Evolutionary conservation across 768 basidiomycete species (phyloP), one percentile per base, ranked within the genome.

Genomic region (Fistulinella prunicolor): DNA sequence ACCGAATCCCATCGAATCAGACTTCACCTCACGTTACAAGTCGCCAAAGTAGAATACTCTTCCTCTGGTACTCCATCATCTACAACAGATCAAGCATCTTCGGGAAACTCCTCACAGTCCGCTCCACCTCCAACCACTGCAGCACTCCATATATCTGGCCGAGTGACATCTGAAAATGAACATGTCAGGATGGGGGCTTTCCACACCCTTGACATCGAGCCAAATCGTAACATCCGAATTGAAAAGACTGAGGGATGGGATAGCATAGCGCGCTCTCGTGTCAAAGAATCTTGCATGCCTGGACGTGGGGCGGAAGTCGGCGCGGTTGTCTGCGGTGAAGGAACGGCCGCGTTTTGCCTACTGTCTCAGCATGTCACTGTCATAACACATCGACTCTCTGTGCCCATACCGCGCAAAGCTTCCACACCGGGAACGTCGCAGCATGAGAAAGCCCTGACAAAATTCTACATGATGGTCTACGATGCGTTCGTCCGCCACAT

Each of bases 351-450:
- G 9, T 89, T 99, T 65, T 98, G 96, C 67, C 70, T 99, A 24
- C 75, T 99, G 13, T 97, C 94, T 2, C 86, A 98, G 58, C 94
- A 98, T 67, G 94, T 98, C 86, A 99, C 96, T 2, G 75, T 94
- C 23, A 85, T 99, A 28, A 74, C 91, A 4, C 92, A 97, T 62
- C 81, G 96, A 19, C 83, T 99, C 46, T 88, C 91, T 17, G 80
- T 93, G 1, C 74, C 87, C 1, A 86, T 98, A 47, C 96, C 96
- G 6, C 80, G 96, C 44, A 99, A 99, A 67, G 82, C 93, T 9
- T 88, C 92, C 1, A 80, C 86, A 4, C 77, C 83, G 10, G 85
- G 86, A 7, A 76, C 86, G 1, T 83, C 88, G 1, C 88, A 92
- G 23, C 90, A 97, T 54, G 96, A 99, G 61, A 96, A 94, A 75